Conservation (phyloP, 768 basidiomycete species). For the Tephrocybe sp. region DNA sequence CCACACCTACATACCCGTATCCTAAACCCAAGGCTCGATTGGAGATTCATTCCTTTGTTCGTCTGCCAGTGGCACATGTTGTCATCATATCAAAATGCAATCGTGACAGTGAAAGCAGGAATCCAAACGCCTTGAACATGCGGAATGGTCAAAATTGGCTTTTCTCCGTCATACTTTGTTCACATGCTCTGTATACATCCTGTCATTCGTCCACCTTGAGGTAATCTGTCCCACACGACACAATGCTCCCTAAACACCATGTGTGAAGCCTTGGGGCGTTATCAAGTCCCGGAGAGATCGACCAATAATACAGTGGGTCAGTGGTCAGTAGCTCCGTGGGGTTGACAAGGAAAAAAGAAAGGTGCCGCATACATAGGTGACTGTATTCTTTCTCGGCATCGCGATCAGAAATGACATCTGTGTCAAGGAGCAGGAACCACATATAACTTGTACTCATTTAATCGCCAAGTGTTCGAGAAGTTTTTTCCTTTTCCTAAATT, state of each 20-base stretch:
- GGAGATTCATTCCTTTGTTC: background rate
- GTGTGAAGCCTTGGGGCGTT: background rate
- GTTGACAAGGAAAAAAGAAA: too few relatives aligned
- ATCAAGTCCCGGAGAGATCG: background rate
- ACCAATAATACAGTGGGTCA: background rate
- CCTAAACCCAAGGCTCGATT: background rate
- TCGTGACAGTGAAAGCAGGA: background rate
- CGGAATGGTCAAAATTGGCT: background rate
- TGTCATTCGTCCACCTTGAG: background rate
- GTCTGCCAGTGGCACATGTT: background rate
- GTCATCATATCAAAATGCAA: background rate
- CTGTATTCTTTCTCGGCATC: background rate
- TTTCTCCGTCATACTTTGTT: background rate
- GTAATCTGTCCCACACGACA: background rate
- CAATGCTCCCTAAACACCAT: background rate
- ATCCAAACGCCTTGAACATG: background rate
- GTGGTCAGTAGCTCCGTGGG: too few relatives aligned
- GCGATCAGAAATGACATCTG: background rate
- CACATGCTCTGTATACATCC: background rate
- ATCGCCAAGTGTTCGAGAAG: background rate
- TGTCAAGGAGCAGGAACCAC: background rate
- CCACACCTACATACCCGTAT: slow-evolving; percentile 5
- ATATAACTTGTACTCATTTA: background rate
- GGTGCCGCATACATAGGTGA: too few relatives aligned
- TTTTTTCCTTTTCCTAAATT: too few relatives aligned